phyloP scores from a whole-genome alignment of 1,139 yeast genomes.

The Magnusiomyces clavatus region DNA sequence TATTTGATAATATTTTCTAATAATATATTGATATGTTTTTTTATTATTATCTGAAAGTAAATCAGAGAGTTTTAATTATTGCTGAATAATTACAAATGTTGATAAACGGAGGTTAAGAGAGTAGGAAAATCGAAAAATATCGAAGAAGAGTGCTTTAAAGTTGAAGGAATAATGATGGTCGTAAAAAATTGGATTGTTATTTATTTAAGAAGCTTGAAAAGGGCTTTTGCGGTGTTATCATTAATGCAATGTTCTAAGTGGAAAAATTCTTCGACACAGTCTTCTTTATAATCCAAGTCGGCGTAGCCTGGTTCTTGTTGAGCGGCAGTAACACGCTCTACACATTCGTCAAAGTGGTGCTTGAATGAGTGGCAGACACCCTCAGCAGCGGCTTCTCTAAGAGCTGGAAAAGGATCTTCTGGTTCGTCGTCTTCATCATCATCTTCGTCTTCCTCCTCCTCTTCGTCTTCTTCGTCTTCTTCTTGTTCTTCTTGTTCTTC shows the following conservation, averaged over 20 bases:
- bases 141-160: not conserved
- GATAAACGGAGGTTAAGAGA: not conserved
- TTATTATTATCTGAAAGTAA: too few relatives aligned
- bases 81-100: not conserved
- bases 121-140: not conserved
- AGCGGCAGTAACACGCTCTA: slow-evolving; percentile 85
- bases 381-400: slow-evolving; percentile 39
- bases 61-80: not conserved
- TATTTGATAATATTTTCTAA: too few relatives aligned
- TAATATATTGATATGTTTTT: too few relatives aligned
- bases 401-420: slow-evolving; percentile 28
- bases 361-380: slow-evolving; percentile 64
- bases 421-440: slow-evolving; percentile 36
- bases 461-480: slow-evolving; percentile 20
- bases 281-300: slow-evolving; percentile 77
- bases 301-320: slow-evolving; percentile 78
- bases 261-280: slow-evolving; percentile 97
- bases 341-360: slow-evolving; percentile 93
- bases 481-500: slow-evolving; percentile 18
- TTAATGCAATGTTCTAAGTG: slow-evolving; percentile 91
- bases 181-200: not conserved
- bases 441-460: slow-evolving; percentile 31
- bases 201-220: slow-evolving; percentile 39
- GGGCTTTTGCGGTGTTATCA: slow-evolving; percentile 87
- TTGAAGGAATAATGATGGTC: slow-evolving; percentile 2